Evolutionary conservation across 2,329 filamentous ascomycete genomes (phyloP), one percentile per base, ranked within the genome.

Genomic region (Diaporthe eres): DNA sequence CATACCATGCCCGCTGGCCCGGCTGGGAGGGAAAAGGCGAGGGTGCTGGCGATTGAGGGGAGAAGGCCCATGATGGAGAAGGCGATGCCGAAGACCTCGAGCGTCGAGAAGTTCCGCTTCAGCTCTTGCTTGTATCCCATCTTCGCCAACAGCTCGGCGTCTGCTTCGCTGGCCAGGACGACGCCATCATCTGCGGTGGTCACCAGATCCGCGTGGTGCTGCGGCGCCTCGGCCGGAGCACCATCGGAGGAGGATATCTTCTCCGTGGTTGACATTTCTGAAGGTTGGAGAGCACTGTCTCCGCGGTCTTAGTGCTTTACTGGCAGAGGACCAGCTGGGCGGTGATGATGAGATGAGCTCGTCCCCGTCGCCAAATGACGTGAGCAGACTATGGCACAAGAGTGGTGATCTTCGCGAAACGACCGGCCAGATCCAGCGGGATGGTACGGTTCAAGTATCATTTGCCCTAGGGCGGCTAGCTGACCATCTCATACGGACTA

Each of bases 1-100:
- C 90, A 92, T 72, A 92, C 89, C 86, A 92, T 90, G 5, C 90
- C 90, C 4, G 87, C 89, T 1, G 90, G 90, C 0, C 90, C 90
- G 8, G 90, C 88, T 2, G 90, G 89, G 55, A 92, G 85, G 5
- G 89, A 91, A 78, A 91, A 92, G 0, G 89, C 80, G 17, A 92
- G 82, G 0, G 90, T 92, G 42, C 88, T 89, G 8, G 90, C 90
- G 77, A 92, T 92, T 5, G 90, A 92, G 1, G 90, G 90, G 1
- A 92, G 82, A 9, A 92, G 81, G 2, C 90, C 90, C 89, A 92
- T 92, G 78, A 92, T 90, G 79, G 86, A 87, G 76, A 90, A 90
- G 3, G 88, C 88, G 75, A 90, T 88, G 39, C 89, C 90, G 78
- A 92, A 92, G 25, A 92, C 87, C 80, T 92, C 90, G n/a, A 91